Evolutionary conservation across 2,329 filamentous ascomycete species (phyloP), one percentile per base, ranked within the genome.

Genomic region (Alternaria angustiovoidea): DNA sequence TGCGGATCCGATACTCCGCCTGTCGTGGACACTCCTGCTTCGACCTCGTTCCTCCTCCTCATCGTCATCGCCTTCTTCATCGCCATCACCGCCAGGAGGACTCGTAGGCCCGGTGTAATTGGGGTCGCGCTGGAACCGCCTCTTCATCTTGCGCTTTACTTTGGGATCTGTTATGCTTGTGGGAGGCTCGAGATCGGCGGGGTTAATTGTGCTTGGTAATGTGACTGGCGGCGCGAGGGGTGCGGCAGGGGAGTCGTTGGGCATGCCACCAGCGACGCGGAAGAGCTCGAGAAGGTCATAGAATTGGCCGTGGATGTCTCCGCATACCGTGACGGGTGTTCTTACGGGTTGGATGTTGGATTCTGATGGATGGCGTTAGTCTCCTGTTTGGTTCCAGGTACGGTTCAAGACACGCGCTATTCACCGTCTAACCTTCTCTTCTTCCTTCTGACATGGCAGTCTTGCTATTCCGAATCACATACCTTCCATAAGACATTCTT

Each of bases 401-500:
- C 4, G 8, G 12, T 34, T 9, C 38, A 11, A 20, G 18, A 22
- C 14, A 18, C 38, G 8, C 9, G 18, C 7, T 20, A 0, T 28
- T 16, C 28, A n/a, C 20, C 14, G 20, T 18, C 7, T 22, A n/a
- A 11, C 28, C 46, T 11, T n/a, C 1, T 7, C 30, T 1, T 24
- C 30, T 2, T 24, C 30, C 9, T 20, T 1, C 2, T 12, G 16
- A 20, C 20, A 2, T 26, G 0, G 0, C 2, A 5, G 8, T n/a
- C 30, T 7, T 2, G 12, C 5, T 18, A n/a, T 11, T n/a, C 26
- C 1, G 1, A 0, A 54, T 22, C 11, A 58, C 82, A 70, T 78
- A 95, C 93, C 93, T 85, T 99, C 95, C 95, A 99, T 99, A 73
- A 99, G 86, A 68, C 93, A 96, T 81, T 98, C 95, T 84, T 99